Percentiles rank a stretch among this genome's conserved stretches.
These are phyloP conservation scores for Dactylellina leptospora DNA, from an alignment of 2,329 filamentous ascomycete species.

Conservation along the genomic window DNA sequence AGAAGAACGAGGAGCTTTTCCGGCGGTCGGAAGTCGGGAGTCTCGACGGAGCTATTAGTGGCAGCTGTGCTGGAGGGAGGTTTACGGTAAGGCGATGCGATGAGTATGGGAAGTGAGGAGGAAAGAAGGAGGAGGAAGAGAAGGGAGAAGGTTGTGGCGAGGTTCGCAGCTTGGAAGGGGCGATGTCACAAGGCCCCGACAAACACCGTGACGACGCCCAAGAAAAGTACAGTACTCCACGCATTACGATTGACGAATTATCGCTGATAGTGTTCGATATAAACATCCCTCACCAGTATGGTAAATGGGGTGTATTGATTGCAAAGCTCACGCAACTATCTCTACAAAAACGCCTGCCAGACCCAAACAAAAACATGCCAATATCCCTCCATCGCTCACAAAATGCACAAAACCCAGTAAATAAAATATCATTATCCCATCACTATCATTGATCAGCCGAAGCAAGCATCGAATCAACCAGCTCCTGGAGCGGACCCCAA, in stretches of 20 bases:
- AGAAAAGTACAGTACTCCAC: no score
- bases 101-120: slow-evolving; percentile 7
- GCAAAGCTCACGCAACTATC: no score
- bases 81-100: slow-evolving; percentile 6
- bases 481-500: slow-evolving; percentile 92
- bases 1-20: neutral
- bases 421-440: no score
- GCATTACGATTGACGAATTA: no score
- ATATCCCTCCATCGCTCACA: no score
- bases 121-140: slow-evolving; percentile 1
- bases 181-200: slow-evolving; percentile 22
- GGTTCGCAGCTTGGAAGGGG: slow-evolving; percentile 27
- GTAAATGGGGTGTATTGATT: no score
- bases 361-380: no score
- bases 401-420: no score
- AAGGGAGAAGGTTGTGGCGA: slow-evolving; percentile 21
- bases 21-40: slow-evolving; percentile 12
- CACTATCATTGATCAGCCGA: slow-evolving; percentile 33
- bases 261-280: no score
- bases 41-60: neutral
- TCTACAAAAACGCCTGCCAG: no score
- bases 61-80: neutral
- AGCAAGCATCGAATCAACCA: slow-evolving; percentile 87
- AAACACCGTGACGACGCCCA: no score
- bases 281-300: no score